A percentile compares a stretch with the other conserved stretches of the same genome.
These are phyloP conservation scores for Suillus subluteus DNA, from an alignment of 768 basidiomycete species.

Conservation along the genomic window DNA sequence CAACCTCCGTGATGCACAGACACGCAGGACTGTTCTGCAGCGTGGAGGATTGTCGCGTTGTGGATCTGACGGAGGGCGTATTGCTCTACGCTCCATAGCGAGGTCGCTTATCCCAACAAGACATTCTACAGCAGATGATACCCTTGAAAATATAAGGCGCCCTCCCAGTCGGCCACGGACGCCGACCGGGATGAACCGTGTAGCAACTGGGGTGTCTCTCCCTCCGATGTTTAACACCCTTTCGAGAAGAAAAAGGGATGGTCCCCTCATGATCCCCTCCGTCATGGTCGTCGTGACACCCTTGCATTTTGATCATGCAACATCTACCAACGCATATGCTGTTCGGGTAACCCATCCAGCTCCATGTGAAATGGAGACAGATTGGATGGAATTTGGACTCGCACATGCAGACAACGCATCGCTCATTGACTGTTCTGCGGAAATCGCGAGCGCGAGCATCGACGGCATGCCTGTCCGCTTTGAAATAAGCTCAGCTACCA, in stretches of 20 bases:
- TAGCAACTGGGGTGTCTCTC: slow-evolving; percentile 16
- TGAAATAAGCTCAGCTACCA: slow-evolving; percentile 50
- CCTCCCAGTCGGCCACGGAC: slow-evolving; percentile 28
- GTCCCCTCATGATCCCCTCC: slow-evolving; percentile 64
- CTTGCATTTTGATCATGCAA: slow-evolving; percentile 33
- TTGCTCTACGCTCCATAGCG: slow-evolving; percentile 51
- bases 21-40: slow-evolving; percentile 65
- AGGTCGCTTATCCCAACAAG: slow-evolving; percentile 25
- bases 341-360: slow-evolving; percentile 60
- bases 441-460: slow-evolving; percentile 61
- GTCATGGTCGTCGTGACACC: slow-evolving; percentile 59
- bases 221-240: slow-evolving; percentile 31
- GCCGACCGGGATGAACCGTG: slow-evolving; percentile 20
- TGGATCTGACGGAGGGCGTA: slow-evolving; percentile 61
- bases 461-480: slow-evolving; percentile 68
- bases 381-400: slow-evolving; percentile 79
- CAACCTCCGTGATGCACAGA: slow-evolving; percentile 60
- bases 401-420: slow-evolving; percentile 40
- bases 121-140: slow-evolving; percentile 20
- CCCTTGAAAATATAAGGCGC: slow-evolving; percentile 23
- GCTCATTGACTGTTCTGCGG: slow-evolving; percentile 39
- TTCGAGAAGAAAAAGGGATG: slow-evolving; percentile 50
- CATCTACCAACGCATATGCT: slow-evolving; percentile 53
- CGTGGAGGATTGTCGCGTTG: slow-evolving; percentile 63
- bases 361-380: slow-evolving; percentile 61